Evolutionary conservation across 805 yeast genomes (phyloP), one percentile per base, ranked within the genome.

Genomic region (Suhomyces pyralidae): DNA sequence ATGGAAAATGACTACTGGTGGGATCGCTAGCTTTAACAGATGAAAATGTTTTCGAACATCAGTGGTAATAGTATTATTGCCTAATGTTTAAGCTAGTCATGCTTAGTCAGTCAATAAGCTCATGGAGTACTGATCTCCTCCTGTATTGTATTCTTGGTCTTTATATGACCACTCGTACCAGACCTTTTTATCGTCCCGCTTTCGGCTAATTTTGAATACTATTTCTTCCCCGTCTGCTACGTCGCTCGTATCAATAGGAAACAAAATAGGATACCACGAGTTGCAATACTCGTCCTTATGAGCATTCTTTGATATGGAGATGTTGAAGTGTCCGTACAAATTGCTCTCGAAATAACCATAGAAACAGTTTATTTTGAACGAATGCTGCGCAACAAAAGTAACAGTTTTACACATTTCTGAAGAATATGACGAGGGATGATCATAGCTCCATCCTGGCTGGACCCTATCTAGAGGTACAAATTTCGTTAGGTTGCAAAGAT

Each of bases 331-430:
- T 1, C 78, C 81, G 64, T 83, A 88, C n/a, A 91, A 73, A 2
- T 69, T 79, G 0, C 94, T 84, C n/a, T 77, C 77, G 61, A 92
- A 92, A 61, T 75, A 84, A 0, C 97, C 97, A 3, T 83, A 72
- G 34, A 91, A 65, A 0, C 93, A 97, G 64, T 90, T 92, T 2
- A 89, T 65, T 17, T 78, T 78, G 40, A 32, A 36, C 1, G 86
- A 81, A 14, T 19, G 8, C 50, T 79, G 75, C 30, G 78, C 68
- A 14, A 75, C 72, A 5, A 81, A 72, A 47, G 71, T 70, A 54
- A 85, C 78, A 0, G 71, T 69, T 3, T 72, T 71, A 12, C 69
- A 68, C 1, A 64, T 54, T 17, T 52, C 52, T 6, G 69, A 58
- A 3, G 49, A 34, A 40, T 61, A 59, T 32, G 58, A 62, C 20